A percentile compares a stretch with the other conserved stretches of the same genome.
Evolutionary conservation across 768 basidiomycete species (phyloP).

Genomic region (Rhizopogon salebrosus): DNA sequence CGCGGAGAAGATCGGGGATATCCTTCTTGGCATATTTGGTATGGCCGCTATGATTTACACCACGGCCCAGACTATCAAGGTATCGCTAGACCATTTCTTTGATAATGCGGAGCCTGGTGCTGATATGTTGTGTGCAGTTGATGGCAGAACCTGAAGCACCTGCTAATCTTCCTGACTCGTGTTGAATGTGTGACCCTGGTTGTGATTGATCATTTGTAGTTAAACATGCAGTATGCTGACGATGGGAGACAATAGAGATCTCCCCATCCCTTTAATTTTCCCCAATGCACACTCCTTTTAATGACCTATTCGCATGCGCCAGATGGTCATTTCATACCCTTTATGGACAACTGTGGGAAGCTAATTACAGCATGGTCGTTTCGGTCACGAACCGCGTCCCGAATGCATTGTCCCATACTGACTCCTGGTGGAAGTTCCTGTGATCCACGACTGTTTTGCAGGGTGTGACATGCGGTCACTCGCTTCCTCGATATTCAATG

Average conservation of each 20-base stretch:
- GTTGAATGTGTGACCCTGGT: slow-evolving; percentile 9
- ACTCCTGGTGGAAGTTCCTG: background rate
- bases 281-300: background rate
- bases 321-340: background rate
- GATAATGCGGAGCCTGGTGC: slow-evolving; percentile 1
- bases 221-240: background rate
- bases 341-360: background rate
- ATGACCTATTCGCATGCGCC: background rate
- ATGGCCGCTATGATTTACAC: slow-evolving; percentile 70
- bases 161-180: slow-evolving; percentile 33
- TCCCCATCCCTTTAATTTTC: background rate
- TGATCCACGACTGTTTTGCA: background rate
- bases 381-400: background rate
- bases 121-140: slow-evolving; percentile 35
- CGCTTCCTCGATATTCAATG: background rate
- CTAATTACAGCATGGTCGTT: background rate
- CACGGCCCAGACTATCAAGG: slow-evolving; percentile 71
- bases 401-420: too few relatives aligned
- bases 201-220: background rate
- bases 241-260: background rate
- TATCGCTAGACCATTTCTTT: slow-evolving; percentile 26
- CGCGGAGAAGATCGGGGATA: slow-evolving; percentile 62
- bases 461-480: background rate
- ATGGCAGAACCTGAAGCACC: slow-evolving; percentile 48
- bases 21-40: slow-evolving; percentile 73